A percentile compares a stretch with the other conserved stretches of the same genome.
These are phyloP conservation scores for Leptographium flavum DNA, from an alignment of 2,329 filamentous ascomycete genomes.

Conservation along the genomic window DNA sequence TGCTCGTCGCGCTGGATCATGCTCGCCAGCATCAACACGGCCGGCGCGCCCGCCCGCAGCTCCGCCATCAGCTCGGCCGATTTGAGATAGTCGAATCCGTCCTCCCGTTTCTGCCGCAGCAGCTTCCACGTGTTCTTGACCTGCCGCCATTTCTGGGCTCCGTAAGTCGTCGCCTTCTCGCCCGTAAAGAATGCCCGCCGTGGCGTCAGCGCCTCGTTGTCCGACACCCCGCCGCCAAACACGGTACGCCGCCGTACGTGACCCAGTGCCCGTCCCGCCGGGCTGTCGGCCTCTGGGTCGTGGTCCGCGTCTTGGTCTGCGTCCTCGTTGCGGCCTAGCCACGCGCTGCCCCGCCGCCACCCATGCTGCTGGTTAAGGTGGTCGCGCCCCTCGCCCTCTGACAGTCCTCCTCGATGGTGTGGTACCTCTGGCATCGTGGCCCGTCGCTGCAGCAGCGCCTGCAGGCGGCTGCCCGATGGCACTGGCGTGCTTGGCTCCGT, in stretches of 20 bases:
- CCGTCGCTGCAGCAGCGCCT: conserved; percentile 46
- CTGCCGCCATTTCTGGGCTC: conserved; percentile 79
- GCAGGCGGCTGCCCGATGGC: conserved; percentile 28
- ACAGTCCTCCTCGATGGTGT: conserved; percentile 49
- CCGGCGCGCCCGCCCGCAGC: conserved; percentile 79
- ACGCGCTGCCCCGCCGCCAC: conserved; percentile 46
- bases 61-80: conserved; percentile 95
- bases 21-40: conserved; percentile 84
- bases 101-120: conserved; percentile 68
- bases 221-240: conserved; percentile 47
- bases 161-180: conserved; percentile 58
- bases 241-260: conserved; percentile 54
- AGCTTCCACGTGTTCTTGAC: conserved; percentile 79
- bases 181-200: conserved; percentile 42
- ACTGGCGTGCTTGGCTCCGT: conserved; percentile 26
- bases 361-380: conserved; percentile 38
- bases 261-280: conserved; percentile 37
- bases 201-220: conserved; percentile 40
- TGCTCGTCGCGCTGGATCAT: conserved; percentile 98
- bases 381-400: conserved; percentile 61
- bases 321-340: conserved; percentile 36
- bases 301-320: too few relatives aligned
- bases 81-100: conserved; percentile 85
- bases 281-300: conserved; percentile 37
- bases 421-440: conserved; percentile 49